Evolutionary conservation across 345 rosid genomes (phyloP).

Genomic region (Carallia pectinifolia): DNA sequence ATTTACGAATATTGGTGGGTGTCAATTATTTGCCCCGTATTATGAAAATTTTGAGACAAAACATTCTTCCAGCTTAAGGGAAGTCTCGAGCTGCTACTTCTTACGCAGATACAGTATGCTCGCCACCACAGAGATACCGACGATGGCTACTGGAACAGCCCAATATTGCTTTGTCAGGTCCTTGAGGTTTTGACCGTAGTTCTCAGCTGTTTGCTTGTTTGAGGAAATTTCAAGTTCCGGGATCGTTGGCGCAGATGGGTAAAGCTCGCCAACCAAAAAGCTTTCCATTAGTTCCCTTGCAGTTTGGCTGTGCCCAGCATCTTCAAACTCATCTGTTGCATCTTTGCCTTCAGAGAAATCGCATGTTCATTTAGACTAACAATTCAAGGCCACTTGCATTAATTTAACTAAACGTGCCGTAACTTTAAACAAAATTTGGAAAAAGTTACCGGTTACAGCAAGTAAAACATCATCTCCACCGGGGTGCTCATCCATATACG

Average conservation of each 20-base stretch:
- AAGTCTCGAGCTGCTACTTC: conserved; percentile 34
- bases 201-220: conserved; percentile 30
- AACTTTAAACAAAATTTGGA: neutral
- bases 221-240: conserved; percentile 67
- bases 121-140: conserved; percentile 57
- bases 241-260: conserved; percentile 39
- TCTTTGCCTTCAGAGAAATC: conserved; percentile 58
- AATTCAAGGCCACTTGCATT: neutral
- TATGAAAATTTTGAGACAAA: neutral
- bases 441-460: conserved; percentile 53
- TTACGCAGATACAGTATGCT: conserved; percentile 59
- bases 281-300: conserved; percentile 68
- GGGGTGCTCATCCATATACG: conserved; percentile 89
- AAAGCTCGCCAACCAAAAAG: conserved; percentile 79
- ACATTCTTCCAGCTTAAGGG: neutral
- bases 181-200: conserved; percentile 38
- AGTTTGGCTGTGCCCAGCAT: conserved; percentile 71
- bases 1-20: neutral
- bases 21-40: conserved; percentile 8
- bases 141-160: conserved; percentile 59
- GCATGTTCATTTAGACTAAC: conserved; percentile 10
- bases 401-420: neutral
- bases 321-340: conserved; percentile 83
- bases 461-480: conserved; percentile 94
- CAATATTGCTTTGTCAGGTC: conserved; percentile 64